Conservation (phyloP, 2,329 filamentous ascomycete species). For the Elsinoe fawcettii region DNA sequence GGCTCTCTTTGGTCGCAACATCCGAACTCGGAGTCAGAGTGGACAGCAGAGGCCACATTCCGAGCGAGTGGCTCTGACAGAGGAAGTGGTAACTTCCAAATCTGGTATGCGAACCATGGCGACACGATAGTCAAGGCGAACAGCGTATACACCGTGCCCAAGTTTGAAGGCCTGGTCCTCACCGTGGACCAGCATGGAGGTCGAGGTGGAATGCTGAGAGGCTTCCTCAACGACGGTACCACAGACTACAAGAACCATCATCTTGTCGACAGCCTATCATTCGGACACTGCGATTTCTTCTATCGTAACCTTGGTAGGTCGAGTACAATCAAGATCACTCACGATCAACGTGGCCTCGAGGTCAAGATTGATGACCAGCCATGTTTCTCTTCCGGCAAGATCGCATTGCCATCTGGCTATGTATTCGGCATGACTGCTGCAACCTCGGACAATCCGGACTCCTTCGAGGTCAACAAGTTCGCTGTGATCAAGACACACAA, state of each 20-base stretch:
- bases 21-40: constrained; percentile 44
- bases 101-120: constrained; percentile 74
- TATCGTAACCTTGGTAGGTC: constrained; percentile 89
- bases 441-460: constrained; percentile 85
- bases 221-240: constrained; percentile 86
- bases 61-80: constrained; percentile 77
- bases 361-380: constrained; percentile 71
- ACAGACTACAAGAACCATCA: constrained; percentile 69
- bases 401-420: constrained; percentile 71
- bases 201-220: constrained; percentile 70
- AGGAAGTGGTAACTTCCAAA: constrained; percentile 79
- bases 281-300: constrained; percentile 82
- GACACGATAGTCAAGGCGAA: constrained; percentile 56
- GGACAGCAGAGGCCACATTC: constrained; percentile 80
- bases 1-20: constrained; percentile 75
- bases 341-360: constrained; percentile 56
- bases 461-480: constrained; percentile 87
- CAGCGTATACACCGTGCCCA: constrained; percentile 75
- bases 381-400: constrained; percentile 76
- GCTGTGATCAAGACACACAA: constrained; percentile 50
- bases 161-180: constrained; percentile 84
- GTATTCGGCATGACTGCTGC: constrained; percentile 80
- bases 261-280: constrained; percentile 76
- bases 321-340: constrained; percentile 69
- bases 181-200: constrained; percentile 79